These are phyloP conservation scores for Paspalum vaginatum DNA, from an alignment of 176 grass and related monocot genomes.

Conservation along the genomic window DNA sequence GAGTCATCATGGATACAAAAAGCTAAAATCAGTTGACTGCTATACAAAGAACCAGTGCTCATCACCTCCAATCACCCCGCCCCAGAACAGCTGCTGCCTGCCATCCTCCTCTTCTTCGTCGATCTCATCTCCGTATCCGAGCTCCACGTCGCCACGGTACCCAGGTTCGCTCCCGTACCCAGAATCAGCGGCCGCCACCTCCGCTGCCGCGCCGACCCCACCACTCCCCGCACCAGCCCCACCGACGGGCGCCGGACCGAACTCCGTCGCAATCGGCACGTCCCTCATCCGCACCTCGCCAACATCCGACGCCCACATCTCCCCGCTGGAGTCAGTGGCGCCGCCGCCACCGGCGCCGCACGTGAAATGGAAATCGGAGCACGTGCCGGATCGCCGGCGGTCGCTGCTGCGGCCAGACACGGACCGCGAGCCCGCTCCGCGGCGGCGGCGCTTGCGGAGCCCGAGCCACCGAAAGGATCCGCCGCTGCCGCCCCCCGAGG, in stretches of 20 bases:
- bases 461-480: conserved; percentile 67
- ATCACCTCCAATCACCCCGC: conserved; percentile 68
- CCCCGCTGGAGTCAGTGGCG: conserved; percentile 80
- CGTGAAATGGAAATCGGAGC: conserved; percentile 73
- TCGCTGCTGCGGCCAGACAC: conserved; percentile 84
- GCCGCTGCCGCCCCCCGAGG: conserved; percentile 46
- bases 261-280: conserved; percentile 53
- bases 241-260: conserved; percentile 34
- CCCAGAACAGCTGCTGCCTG: conserved; percentile 70
- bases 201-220: conserved; percentile 24
- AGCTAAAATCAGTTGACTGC: background rate
- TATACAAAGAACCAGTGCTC: conserved; percentile 29
- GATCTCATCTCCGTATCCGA: conserved; percentile 74
- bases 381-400: conserved; percentile 74
- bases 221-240: conserved; percentile 34
- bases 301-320: conserved; percentile 83
- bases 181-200: conserved; percentile 56
- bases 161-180: conserved; percentile 84
- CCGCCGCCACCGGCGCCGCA: conserved; percentile 61
- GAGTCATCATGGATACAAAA: background rate
- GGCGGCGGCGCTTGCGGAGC: conserved; percentile 63
- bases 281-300: conserved; percentile 78
- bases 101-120: conserved; percentile 81
- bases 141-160: conserved; percentile 79
- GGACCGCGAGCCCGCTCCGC: conserved; percentile 61